Evolutionary conservation across 1,284 basidiomycete species (phyloP).

Genomic region (Filobasidium uniguttulatum): DNA sequence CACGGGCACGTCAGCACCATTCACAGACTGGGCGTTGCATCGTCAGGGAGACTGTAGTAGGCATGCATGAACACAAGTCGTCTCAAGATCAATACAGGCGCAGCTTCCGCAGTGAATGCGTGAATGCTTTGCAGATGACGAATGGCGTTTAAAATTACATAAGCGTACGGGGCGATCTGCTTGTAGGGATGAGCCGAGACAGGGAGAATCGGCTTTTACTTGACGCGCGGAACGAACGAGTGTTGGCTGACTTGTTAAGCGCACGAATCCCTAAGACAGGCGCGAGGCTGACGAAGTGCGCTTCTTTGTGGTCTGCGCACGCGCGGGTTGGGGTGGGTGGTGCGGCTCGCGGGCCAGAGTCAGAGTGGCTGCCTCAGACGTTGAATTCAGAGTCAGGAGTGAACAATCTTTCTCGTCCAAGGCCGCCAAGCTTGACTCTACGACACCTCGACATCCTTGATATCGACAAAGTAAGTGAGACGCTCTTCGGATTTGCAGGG

Average conservation of each 20-base stretch:
- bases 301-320: neutral
- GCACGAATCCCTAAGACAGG: neutral
- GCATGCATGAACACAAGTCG: neutral
- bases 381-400: neutral
- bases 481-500: neutral
- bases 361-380: too few relatives aligned
- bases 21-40: neutral
- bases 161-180: neutral
- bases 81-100: neutral
- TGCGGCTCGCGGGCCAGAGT: too few relatives aligned
- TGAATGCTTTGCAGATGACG: too few relatives aligned
- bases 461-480: neutral
- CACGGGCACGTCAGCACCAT: neutral
- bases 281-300: neutral
- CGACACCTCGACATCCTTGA: slow-evolving; percentile 1
- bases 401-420: neutral
- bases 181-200: neutral
- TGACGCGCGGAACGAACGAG: neutral
- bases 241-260: neutral
- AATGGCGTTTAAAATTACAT: too few relatives aligned
- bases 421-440: neutral
- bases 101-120: too few relatives aligned
- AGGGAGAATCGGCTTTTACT: neutral
- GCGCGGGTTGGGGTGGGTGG: neutral
- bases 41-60: too few relatives aligned